phyloP scores from a whole-genome alignment of 2,329 filamentous ascomycete species.

The Chrysoporthe puriensis region DNA sequence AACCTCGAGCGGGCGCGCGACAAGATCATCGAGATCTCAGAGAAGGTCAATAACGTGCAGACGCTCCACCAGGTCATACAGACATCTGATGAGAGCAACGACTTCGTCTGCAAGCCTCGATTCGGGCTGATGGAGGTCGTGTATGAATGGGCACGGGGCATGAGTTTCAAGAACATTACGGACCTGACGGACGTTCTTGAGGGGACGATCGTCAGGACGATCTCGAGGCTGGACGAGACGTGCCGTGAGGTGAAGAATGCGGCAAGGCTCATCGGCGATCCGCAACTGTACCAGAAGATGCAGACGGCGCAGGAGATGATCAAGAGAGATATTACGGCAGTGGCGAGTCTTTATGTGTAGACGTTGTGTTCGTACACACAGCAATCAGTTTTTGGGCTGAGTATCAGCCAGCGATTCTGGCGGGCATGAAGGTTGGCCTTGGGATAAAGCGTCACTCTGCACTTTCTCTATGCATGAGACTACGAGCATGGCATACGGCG shows the following conservation, averaged over 20 bases:
- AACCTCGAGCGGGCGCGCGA: constrained; percentile 81
- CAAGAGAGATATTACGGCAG: constrained; percentile 91
- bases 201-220: constrained; percentile 94
- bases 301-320: constrained; percentile 96
- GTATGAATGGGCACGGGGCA: constrained; percentile 96
- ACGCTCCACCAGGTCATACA: constrained; percentile 90
- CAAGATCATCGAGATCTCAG: constrained; percentile 85
- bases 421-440: neutral
- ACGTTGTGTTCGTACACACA: neutral
- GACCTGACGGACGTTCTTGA: constrained; percentile 95
- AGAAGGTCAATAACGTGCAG: constrained; percentile 90
- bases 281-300: constrained; percentile 94
- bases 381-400: neutral
- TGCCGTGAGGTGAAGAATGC: constrained; percentile 98
- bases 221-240: constrained; percentile 91
- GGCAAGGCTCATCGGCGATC: constrained; percentile 92
- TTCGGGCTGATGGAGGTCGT: constrained; percentile 98
- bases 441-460: neutral
- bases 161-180: constrained; percentile 98
- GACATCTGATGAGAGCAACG: constrained; percentile 85
- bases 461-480: neutral
- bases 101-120: constrained; percentile 83
- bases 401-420: neutral
- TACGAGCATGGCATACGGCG: constrained; percentile 4
- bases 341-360: constrained; percentile 86